Evolutionary conservation across 768 basidiomycete genomes (phyloP), one percentile per base, ranked within the genome.

Genomic region (Rubroboletus satanas): DNA sequence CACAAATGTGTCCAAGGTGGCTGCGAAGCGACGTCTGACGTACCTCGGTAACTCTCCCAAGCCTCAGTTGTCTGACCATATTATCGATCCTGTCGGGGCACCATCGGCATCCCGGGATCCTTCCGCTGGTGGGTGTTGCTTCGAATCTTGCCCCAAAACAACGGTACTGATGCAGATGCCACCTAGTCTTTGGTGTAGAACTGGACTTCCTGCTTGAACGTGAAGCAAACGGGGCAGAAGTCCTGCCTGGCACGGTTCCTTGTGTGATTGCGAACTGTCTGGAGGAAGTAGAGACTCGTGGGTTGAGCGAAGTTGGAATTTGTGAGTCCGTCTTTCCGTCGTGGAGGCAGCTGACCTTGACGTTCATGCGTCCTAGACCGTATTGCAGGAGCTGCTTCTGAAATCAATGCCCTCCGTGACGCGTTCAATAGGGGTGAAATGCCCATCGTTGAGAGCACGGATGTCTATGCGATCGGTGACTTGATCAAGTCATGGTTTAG

Each of bases 401-500:
- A 87, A 56, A 87, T 90, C 57, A 84, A 80, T 59, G 73, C 77
- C 14, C 75, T 92, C 33, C 86, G 83, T 56, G 86, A 90, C 0
- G 83, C 83, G 11, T 85, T 90, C 71, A 90, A 93, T 71, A 75
- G 81, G 82, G 83, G 86, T 53, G 81, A 85, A 63, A 78, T 74
- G 62, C 87, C 87, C 1, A 78, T 87, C 62, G 72, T 79, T 35
- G 67, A 75, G 35, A 74, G 69, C 26, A 83, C 83, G 1, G 92
- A 94, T 62, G 86, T 93, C 41, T 86, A 92, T 68, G 88, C 88
- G 33, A 81, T 93, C 36, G 84, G 90, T 55, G 92, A 92, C 65
- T 73, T 89, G 56, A 79, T 94, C 66, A 93, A 93, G 73, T 81
- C 86, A 0, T 93, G 89, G 89, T 87, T 93, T 76, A 82, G 92